These are phyloP conservation scores for Oxytropis ochrocephala DNA, from an alignment of 306 rosid species.

Conservation along the genomic window DNA sequence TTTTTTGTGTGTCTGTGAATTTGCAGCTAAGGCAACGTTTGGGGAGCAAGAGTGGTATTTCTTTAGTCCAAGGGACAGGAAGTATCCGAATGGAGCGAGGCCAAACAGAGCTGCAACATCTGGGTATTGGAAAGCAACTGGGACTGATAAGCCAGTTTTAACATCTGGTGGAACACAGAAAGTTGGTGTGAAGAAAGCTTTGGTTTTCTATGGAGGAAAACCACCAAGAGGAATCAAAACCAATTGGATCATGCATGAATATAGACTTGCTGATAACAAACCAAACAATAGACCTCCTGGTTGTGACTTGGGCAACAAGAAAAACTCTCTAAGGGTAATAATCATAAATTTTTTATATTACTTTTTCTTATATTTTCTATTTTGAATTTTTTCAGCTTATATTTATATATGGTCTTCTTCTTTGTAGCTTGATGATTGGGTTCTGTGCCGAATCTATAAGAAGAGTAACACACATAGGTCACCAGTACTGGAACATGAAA, in stretches of 20 bases:
- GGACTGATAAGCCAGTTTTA: constrained; percentile 88
- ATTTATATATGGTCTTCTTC: not conserved
- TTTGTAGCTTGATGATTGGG: constrained; percentile 87
- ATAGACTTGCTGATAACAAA: constrained; percentile 65
- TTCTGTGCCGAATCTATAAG: constrained; percentile 90
- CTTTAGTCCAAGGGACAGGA: constrained; percentile 91
- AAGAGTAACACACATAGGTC: constrained; percentile 62
- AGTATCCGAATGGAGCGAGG: constrained; percentile 92
- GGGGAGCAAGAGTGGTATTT: constrained; percentile 96
- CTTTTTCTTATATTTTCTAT: not conserved
- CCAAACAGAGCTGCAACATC: constrained; percentile 93
- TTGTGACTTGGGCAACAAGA: constrained; percentile 66
- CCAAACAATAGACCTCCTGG: constrained; percentile 67
- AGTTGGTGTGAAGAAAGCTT: constrained; percentile 90
- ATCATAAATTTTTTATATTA: no score
- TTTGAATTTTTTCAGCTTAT: not conserved
- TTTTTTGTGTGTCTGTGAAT: not conserved
- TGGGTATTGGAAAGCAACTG: constrained; percentile 98
- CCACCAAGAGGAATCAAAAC: constrained; percentile 90
- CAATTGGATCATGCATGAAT: constrained; percentile 98
- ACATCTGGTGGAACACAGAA: constrained; percentile 50
- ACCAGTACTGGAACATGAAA: constrained; percentile 45
- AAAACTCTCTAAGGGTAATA: constrained; percentile 84
- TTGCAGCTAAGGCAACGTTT: constrained; percentile 86
- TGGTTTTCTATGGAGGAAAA: constrained; percentile 91